Conservation (phyloP, 306 rosid species). For the Albizia julibrissin region DNA sequence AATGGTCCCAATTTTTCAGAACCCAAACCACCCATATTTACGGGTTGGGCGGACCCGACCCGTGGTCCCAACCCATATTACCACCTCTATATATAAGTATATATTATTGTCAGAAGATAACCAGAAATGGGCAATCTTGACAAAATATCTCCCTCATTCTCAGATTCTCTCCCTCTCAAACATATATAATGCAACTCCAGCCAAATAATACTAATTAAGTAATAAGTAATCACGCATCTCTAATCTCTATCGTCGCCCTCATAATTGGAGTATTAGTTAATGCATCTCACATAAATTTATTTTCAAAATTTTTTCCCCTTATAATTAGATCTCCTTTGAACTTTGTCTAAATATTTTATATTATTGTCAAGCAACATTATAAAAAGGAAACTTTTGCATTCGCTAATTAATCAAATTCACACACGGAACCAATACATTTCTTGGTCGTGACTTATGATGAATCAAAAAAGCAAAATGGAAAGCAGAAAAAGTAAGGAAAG, state of each 20-base stretch:
- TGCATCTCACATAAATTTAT: not conserved
- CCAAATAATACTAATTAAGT: not conserved
- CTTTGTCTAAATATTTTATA: no score
- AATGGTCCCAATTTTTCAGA: no score
- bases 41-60: no score
- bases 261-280: not conserved
- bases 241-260: not conserved
- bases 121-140: not conserved
- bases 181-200: not conserved
- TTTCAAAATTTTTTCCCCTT: no score
- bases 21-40: no score
- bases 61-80: no score
- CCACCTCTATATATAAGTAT: no score
- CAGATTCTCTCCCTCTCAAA: not conserved
- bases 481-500: not conserved
- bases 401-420: not conserved
- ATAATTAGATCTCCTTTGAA: no score
- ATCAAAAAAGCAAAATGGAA: no score
- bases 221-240: no score
- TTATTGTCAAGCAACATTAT: not conserved
- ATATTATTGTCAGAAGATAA: not conserved
- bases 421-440: not conserved
- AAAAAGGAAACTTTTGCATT: not conserved
- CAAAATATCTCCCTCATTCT: not conserved
- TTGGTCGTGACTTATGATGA: no score